Evolutionary conservation across 495 filamentous ascomycete genomes (phyloP).

Genomic region (Darksidea phi): DNA sequence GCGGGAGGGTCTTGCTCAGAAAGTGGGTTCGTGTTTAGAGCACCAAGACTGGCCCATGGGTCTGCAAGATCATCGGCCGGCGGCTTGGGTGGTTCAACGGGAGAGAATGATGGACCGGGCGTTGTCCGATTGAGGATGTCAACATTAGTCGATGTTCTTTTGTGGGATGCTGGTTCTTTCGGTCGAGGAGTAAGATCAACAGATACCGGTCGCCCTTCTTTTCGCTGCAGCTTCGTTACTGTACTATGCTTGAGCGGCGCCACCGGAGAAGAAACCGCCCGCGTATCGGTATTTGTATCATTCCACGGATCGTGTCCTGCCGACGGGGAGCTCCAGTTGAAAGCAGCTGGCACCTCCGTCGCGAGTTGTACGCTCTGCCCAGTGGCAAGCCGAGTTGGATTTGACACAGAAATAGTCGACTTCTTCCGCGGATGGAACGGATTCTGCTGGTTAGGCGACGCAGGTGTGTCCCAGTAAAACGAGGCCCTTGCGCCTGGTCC

Average conservation of each 20-base stretch:
- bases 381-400: not conserved
- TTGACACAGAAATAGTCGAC: constrained; percentile 1
- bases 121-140: not conserved
- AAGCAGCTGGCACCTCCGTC: not conserved
- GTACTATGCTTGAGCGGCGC: too few relatives aligned
- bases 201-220: too few relatives aligned
- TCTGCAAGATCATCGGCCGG: constrained; percentile 14
- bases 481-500: constrained; percentile 15
- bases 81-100: not conserved
- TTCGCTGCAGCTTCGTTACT: too few relatives aligned
- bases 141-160: too few relatives aligned
- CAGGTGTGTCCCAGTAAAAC: constrained; percentile 32
- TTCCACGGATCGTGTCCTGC: too few relatives aligned
- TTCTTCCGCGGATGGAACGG: constrained; percentile 12
- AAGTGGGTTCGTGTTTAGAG: constrained; percentile 14
- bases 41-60: constrained; percentile 16
- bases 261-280: too few relatives aligned
- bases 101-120: not conserved
- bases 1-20: not conserved
- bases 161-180: too few relatives aligned
- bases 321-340: not conserved
- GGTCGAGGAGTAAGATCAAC: too few relatives aligned
- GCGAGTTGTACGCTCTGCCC: constrained; percentile 1
- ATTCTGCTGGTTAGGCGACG: not conserved
- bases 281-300: too few relatives aligned